Evolutionary conservation across 1,284 basidiomycete species (phyloP).

Genomic region (Cutaneotrichosporon sp.): DNA sequence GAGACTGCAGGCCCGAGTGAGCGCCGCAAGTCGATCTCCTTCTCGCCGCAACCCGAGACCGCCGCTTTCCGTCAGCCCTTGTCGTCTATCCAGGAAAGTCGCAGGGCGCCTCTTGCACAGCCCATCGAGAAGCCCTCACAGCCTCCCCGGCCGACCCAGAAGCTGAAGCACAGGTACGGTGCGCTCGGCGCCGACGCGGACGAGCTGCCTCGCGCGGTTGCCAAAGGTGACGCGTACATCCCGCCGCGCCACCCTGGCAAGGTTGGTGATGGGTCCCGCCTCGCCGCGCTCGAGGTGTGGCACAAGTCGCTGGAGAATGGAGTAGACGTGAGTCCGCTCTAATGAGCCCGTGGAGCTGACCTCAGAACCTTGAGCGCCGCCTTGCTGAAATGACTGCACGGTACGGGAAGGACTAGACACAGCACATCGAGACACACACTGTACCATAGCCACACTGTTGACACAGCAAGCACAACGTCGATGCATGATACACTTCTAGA

Average conservation of each 20-base stretch:
- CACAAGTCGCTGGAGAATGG: conserved; percentile 19
- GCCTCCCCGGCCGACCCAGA: neutral
- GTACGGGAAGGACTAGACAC: neutral
- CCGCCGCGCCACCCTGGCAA: neutral
- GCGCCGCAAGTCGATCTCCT: no score
- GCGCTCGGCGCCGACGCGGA: neutral
- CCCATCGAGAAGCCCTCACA: neutral
- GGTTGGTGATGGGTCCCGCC: conserved; percentile 4
- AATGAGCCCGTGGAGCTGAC: neutral
- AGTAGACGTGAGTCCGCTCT: conserved; percentile 12
- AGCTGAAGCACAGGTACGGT: neutral
- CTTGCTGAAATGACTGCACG: conserved; percentile 12
- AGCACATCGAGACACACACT: neutral
- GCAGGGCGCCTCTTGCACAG: neutral
- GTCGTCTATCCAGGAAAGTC: neutral
- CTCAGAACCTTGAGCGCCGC: conserved; percentile 16
- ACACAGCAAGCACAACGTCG: neutral
- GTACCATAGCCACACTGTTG: neutral
- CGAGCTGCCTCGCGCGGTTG: neutral
- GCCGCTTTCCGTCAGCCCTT: neutral
- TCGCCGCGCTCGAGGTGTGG: conserved; percentile 20
- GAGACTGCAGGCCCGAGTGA: neutral
- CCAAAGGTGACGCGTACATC: neutral
- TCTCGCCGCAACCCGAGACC: no score
- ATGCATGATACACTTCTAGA: conserved; percentile 21